Evolutionary conservation across 2,329 filamentous ascomycete species (phyloP).

Genomic region (Teratosphaeria gauchensis): DNA sequence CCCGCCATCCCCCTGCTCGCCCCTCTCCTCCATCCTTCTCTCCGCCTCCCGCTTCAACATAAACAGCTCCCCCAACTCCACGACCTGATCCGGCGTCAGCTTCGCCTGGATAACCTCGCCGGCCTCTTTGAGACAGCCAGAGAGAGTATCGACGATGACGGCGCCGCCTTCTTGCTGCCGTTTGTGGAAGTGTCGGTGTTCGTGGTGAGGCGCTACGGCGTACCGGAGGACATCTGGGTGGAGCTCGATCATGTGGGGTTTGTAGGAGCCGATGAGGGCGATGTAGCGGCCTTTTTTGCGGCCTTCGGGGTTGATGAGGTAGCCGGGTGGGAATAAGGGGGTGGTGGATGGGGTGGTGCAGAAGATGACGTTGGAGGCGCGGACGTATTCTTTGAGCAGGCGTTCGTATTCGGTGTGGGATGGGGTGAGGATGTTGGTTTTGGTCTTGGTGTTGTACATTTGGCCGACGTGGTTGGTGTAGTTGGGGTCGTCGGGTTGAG

Average conservation of each 20-base stretch:
- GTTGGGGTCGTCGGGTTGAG: constrained; percentile 26
- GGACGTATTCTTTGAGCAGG: constrained; percentile 60
- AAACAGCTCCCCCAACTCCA: constrained; percentile 76
- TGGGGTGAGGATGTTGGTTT: constrained; percentile 62
- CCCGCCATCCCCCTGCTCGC: constrained; percentile 15
- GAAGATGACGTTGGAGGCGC: constrained; percentile 70
- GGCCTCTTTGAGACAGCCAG: constrained; percentile 70
- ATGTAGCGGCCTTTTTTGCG: constrained; percentile 62
- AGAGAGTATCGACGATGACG: constrained; percentile 58
- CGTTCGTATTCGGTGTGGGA: constrained; percentile 60
- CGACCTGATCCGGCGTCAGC: constrained; percentile 62
- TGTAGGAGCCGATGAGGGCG: constrained; percentile 61
- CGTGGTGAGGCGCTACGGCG: constrained; percentile 45
- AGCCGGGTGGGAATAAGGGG: constrained; percentile 64
- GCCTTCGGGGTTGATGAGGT: constrained; percentile 63
- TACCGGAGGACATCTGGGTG: constrained; percentile 66
- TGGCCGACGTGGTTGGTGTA: constrained; percentile 25
- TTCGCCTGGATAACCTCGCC: constrained; percentile 78
- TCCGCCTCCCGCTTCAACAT: constrained; percentile 51
- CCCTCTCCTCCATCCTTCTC: constrained; percentile 20
- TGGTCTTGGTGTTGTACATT: constrained; percentile 33
- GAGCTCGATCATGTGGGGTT: constrained; percentile 70
- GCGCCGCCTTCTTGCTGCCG: constrained; percentile 50
- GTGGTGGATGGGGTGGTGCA: constrained; percentile 71
- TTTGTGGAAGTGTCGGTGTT: constrained; percentile 54